Evolutionary conservation across 1,284 basidiomycete genomes (phyloP), one percentile per base, ranked within the genome.

Genomic region (Ustilago esculenta): DNA sequence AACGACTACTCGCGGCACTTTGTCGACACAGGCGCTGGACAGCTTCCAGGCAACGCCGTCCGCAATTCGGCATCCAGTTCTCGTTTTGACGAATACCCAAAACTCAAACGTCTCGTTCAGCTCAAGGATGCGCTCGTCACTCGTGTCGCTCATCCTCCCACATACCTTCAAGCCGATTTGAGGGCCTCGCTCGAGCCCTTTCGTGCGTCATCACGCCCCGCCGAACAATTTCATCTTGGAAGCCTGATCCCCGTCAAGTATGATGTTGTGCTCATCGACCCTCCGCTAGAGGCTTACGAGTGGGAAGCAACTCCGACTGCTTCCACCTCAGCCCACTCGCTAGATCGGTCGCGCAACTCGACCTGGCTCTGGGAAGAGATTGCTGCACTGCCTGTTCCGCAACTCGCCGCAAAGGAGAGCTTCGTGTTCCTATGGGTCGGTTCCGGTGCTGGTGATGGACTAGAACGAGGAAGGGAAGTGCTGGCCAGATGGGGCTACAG

Each of bases 371-470:
- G 92, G 92, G 88, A 89, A 32, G 86, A 90, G 44, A 87, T 94
- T 2, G 89, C 91, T 47, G 87, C 88, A 12, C 84, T 97, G 1
- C 93, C 93, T 0, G 86, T 98, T 41, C 90, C 93, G 0, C 85
- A 87, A 29, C 86, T 98, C 18, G 90, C 92, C 0, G 90, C 92
- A 0, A 94, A 95, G 29, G 78, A 81, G 35, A 77, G 90, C 30
- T 98, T 97, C 73, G 87, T 98, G 12, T 95, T 97, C 80, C 85
- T 99, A 48, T 98, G 96, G 95, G 94, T 98, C 1, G 96, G 95
- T 3, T 90, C 88, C 56, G 94, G 93, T 1, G 90, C 91, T 14
- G 89, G 89, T 2, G 92, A 94, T 44, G 96, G 94, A 0, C 85
- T 98, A 7, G 96, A 98, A 82, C 86, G 90, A 29, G 95, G 96